Percentiles rank a stretch among this genome's conserved stretches.
These are phyloP conservation scores for Hanseniaspora occidentalis DNA, from an alignment of 805 yeast genomes.

Conservation along the genomic window DNA sequence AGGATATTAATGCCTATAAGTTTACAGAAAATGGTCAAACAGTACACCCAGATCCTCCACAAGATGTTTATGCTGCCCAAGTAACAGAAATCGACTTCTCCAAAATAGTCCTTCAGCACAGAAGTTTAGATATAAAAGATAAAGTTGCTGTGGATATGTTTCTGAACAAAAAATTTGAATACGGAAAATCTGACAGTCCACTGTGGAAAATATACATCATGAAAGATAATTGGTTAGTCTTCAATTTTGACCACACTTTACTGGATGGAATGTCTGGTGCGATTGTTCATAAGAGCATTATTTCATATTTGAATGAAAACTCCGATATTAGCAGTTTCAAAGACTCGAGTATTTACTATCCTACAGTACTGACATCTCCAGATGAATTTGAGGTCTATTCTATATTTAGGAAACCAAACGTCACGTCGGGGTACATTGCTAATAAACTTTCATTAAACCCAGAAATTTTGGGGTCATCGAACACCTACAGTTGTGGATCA, in stretches of 20 bases:
- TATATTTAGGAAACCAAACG: constrained; percentile 4
- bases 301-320: not conserved
- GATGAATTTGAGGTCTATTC: not conserved
- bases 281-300: not conserved
- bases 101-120: not conserved
- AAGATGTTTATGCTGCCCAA: not conserved
- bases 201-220: constrained; percentile 4
- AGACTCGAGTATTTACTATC: not conserved
- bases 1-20: constrained; percentile 1
- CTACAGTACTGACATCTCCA: not conserved
- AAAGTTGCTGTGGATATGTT: not conserved
- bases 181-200: not conserved
- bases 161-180: not conserved
- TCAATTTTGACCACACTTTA: constrained; percentile 5
- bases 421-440: not conserved
- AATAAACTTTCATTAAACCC: not conserved
- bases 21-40: not conserved
- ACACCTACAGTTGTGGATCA: not conserved
- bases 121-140: not conserved
- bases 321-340: not conserved
- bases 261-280: constrained; percentile 6
- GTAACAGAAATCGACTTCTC: not conserved
- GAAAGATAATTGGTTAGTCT: constrained; percentile 3
- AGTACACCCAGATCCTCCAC: constrained; percentile 1
- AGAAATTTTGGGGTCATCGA: not conserved